These are phyloP conservation scores for Hypoxylon perforatum DNA, from an alignment of 495 filamentous ascomycete genomes.

Conservation along the genomic window DNA sequence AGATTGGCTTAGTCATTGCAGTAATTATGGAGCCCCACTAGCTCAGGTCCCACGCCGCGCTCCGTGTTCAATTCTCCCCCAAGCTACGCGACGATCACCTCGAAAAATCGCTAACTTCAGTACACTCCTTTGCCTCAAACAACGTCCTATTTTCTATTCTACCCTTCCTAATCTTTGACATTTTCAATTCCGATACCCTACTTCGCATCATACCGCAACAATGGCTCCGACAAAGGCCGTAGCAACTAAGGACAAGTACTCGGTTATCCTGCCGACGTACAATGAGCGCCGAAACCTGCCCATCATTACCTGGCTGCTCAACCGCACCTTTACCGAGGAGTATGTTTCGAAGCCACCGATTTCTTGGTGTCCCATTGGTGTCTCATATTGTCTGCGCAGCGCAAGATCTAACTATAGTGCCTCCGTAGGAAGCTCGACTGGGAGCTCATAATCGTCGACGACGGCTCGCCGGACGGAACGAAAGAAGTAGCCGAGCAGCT, in stretches of 20 bases:
- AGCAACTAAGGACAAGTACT: constrained; percentile 78
- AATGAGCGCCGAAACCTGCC: constrained; percentile 98
- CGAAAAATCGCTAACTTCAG: constrained; percentile 39
- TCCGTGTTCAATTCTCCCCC: constrained; percentile 44
- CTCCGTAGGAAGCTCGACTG: constrained; percentile 84
- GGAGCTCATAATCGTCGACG: constrained; percentile 97
- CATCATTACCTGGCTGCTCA: constrained; percentile 92
- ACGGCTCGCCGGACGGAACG: constrained; percentile 96
- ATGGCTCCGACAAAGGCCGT: constrained; percentile 53
- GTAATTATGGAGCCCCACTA: too few species aligned
- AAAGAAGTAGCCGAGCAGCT: constrained; percentile 90
- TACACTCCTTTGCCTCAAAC: constrained; percentile 39
- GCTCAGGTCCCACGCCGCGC: not conserved
- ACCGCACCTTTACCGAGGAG: constrained; percentile 89
- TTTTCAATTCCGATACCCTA: not conserved
- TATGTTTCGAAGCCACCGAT: constrained; percentile 47
- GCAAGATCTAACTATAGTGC: constrained; percentile 15
- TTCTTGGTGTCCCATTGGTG: not conserved
- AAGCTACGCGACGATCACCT: constrained; percentile 30
- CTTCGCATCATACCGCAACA: not conserved
- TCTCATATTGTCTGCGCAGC: not conserved
- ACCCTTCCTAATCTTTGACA: constrained; percentile 6
- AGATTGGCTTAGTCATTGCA: constrained; percentile 26
- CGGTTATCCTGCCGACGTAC: constrained; percentile 96
- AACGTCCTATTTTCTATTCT: constrained; percentile 15